Evolutionary conservation across 495 filamentous ascomycete genomes (phyloP).

Genomic region (Articulospora tetracladia): DNA sequence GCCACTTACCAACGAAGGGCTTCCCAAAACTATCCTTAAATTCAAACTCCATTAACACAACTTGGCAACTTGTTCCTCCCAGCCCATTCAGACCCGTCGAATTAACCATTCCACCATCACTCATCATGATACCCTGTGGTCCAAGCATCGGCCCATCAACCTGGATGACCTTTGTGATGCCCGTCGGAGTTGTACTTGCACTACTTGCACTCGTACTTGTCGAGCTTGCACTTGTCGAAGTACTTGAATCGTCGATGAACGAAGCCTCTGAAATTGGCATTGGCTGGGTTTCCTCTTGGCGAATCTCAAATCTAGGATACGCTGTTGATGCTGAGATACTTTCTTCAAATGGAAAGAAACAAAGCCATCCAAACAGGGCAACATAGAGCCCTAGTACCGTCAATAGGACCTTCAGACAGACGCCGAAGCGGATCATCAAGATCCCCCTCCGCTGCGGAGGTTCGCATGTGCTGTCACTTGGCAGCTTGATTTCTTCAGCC

Average conservation of each 20-base stretch:
- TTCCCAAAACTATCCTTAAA: slow-evolving; percentile 1
- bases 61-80: not conserved
- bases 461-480: too few relatives aligned
- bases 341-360: too few relatives aligned
- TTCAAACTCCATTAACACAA: not conserved
- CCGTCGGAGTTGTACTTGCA: not conserved
- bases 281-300: too few relatives aligned
- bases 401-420: too few relatives aligned
- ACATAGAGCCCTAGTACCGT: too few relatives aligned
- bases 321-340: too few relatives aligned
- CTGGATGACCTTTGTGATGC: not conserved
- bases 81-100: not conserved
- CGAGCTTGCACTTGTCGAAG: not conserved
- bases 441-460: too few relatives aligned
- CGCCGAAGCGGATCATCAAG: too few relatives aligned
- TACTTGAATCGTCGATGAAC: not conserved
- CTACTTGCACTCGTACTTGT: not conserved
- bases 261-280: too few relatives aligned
- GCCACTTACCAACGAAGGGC: not conserved
- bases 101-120: not conserved
- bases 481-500: too few relatives aligned
- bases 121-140: not conserved
- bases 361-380: too few relatives aligned
- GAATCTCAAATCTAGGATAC: too few relatives aligned
- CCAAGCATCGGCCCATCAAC: not conserved